Conservation (phyloP, 768 basidiomycete genomes). For the Auricularia cornea region DNA sequence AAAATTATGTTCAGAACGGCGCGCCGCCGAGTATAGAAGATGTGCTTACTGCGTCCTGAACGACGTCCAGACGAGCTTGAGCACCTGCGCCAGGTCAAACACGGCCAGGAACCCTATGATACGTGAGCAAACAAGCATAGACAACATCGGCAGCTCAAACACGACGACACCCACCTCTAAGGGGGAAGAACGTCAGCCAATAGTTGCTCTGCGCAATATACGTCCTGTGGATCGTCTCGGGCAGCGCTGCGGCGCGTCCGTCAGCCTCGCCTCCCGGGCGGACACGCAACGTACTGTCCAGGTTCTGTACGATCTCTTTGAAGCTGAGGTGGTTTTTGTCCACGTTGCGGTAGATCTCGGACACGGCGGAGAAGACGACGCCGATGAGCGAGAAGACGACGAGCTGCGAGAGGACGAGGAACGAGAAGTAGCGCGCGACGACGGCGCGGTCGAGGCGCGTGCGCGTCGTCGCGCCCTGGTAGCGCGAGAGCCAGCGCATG, state of each 20-base stretch:
- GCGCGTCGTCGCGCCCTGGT: slow-evolving; percentile 62
- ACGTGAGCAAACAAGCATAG: slow-evolving; percentile 10
- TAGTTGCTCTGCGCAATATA: slow-evolving; percentile 89
- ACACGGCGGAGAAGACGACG: slow-evolving; percentile 65
- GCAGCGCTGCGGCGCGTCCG: slow-evolving; percentile 43
- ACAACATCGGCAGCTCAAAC: slow-evolving; percentile 1
- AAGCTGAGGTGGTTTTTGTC: slow-evolving; percentile 41
- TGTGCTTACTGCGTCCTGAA: slow-evolving; percentile 51
- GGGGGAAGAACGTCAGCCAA: slow-evolving; percentile 88
- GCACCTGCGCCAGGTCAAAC: slow-evolving; percentile 91
- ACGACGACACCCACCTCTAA: slow-evolving; percentile 40
- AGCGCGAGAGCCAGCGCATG: slow-evolving; percentile 75
- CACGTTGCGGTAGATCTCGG: slow-evolving; percentile 40
- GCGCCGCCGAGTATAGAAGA: slow-evolving; percentile 32
- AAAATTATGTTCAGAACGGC: background rate
- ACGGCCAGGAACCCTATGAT: slow-evolving; percentile 91
- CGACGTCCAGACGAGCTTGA: slow-evolving; percentile 82
- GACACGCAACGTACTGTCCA: background rate
- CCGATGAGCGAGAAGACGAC: slow-evolving; percentile 91
- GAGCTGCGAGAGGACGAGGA: slow-evolving; percentile 89
- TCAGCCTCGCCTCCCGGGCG: background rate
- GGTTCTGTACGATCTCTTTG: slow-evolving; percentile 35
- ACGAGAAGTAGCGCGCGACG: slow-evolving; percentile 85
- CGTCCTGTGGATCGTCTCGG: slow-evolving; percentile 66
- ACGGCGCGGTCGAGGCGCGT: slow-evolving; percentile 85